phyloP scores from a whole-genome alignment of 768 basidiomycete genomes.

The Termitomyces sp. region DNA sequence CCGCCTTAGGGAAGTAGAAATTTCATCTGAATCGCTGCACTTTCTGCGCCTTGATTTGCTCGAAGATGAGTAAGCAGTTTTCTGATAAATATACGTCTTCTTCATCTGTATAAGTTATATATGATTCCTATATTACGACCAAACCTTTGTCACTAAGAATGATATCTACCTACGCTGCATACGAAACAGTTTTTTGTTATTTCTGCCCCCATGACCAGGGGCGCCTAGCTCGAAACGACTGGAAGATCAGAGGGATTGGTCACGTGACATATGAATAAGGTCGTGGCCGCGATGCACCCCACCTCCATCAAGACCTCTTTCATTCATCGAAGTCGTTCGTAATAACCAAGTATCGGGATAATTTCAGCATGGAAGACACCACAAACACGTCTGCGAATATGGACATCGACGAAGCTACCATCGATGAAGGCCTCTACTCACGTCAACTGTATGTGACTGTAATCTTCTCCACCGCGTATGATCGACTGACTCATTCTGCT shows the following conservation, averaged over 20 bases:
- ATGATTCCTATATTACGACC: no score
- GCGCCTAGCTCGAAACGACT: not conserved
- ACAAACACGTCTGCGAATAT: slow-evolving; percentile 47
- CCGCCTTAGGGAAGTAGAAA: not conserved
- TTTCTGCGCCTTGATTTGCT: slow-evolving; percentile 1
- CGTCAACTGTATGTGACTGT: slow-evolving; percentile 71
- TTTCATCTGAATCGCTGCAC: not conserved
- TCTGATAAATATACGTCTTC: not conserved
- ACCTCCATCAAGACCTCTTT: not conserved
- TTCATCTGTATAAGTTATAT: not conserved
- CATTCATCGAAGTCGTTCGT: slow-evolving; percentile 13
- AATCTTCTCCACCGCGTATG: slow-evolving; percentile 7
- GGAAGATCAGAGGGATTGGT: not conserved
- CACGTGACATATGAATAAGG: slow-evolving; percentile 7
- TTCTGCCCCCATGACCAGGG: no score
- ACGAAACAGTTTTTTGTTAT: no score
- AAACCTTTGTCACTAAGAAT: no score
- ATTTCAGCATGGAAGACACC: slow-evolving; percentile 29
- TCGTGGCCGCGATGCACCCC: not conserved
- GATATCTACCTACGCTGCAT: no score
- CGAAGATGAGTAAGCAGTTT: not conserved
- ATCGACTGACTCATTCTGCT: slow-evolving; percentile 13
- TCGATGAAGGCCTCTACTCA: slow-evolving; percentile 92
- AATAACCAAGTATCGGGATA: slow-evolving; percentile 10
- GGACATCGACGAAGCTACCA: slow-evolving; percentile 83